These are phyloP conservation scores for Chlamydomonas incerta DNA, from an alignment of 139 green algal species.

Conservation along the genomic window DNA sequence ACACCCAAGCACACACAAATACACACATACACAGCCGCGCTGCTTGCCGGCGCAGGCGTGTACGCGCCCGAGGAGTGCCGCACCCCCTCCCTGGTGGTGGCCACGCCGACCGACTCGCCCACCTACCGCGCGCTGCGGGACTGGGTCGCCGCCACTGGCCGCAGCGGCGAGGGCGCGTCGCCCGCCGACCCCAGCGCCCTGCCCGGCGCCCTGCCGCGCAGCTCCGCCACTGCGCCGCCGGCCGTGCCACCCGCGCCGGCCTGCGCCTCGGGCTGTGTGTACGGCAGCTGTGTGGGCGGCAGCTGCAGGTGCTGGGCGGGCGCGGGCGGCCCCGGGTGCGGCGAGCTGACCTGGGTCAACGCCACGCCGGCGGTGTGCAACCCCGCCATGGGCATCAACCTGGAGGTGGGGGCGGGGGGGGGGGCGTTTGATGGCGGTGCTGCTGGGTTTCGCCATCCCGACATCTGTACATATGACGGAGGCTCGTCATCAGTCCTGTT, in stretches of 20 bases:
- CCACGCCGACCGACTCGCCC: background rate
- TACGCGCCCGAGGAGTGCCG: background rate
- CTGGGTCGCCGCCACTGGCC: conserved; percentile 5
- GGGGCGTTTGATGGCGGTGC: too few relatives aligned
- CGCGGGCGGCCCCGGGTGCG: conserved; percentile 8
- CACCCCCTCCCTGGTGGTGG: background rate
- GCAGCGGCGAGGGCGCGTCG: too few relatives aligned
- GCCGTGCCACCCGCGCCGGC: background rate
- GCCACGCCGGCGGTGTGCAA: conserved; percentile 31
- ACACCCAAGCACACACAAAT: too few relatives aligned
- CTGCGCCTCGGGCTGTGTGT: conserved; percentile 29
- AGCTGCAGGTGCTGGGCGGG: conserved; percentile 47
- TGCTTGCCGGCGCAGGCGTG: too few relatives aligned
- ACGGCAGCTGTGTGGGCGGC: conserved; percentile 23
- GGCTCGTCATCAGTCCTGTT: too few relatives aligned
- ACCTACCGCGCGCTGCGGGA: conserved; percentile 6
- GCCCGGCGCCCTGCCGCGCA: conserved; percentile 19
- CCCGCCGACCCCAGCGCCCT: background rate
- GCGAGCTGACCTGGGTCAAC: background rate
- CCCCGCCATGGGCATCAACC: conserved; percentile 28
- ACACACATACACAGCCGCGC: too few relatives aligned
- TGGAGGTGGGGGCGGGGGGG: conserved; percentile 11
- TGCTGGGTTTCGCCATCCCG: too few relatives aligned
- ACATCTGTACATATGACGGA: too few relatives aligned
- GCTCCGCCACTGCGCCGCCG: background rate